phyloP scores from a whole-genome alignment of 306 rosid genomes.

The Fagus crenata region DNA sequence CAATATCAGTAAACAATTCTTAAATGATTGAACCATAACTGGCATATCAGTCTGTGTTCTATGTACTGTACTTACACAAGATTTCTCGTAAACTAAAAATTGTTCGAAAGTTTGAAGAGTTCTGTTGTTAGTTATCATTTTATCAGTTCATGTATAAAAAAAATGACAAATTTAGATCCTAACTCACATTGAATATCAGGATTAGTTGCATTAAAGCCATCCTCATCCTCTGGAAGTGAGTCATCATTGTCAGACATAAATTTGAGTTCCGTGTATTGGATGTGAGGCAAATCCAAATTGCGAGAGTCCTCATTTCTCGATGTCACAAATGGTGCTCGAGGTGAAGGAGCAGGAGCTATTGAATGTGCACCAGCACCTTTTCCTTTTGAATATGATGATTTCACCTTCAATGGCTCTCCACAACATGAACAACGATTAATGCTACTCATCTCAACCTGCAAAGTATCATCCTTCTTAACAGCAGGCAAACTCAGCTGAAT shows the following conservation, averaged over 20 bases:
- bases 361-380: conserved; percentile 26
- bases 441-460: conserved; percentile 35
- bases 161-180: background rate
- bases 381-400: conserved; percentile 38
- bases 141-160: background rate
- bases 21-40: background rate
- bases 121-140: background rate
- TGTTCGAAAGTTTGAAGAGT: background rate
- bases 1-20: background rate
- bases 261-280: conserved; percentile 47
- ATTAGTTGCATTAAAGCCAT: conserved; percentile 27
- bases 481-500: conserved; percentile 43
- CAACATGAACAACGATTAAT: conserved; percentile 64
- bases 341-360: conserved; percentile 68
- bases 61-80: background rate
- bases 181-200: conserved; percentile 41
- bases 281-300: conserved; percentile 44
- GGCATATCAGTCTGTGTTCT: background rate
- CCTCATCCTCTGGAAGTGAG: conserved; percentile 35
- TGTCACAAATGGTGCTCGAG: conserved; percentile 42
- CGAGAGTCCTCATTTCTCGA: conserved; percentile 31
- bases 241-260: conserved; percentile 38
- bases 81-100: background rate
- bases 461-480: conserved; percentile 39
- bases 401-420: conserved; percentile 58